phyloP scores from a whole-genome alignment of 495 filamentous ascomycete genomes.

The Daldinia concentrica region DNA sequence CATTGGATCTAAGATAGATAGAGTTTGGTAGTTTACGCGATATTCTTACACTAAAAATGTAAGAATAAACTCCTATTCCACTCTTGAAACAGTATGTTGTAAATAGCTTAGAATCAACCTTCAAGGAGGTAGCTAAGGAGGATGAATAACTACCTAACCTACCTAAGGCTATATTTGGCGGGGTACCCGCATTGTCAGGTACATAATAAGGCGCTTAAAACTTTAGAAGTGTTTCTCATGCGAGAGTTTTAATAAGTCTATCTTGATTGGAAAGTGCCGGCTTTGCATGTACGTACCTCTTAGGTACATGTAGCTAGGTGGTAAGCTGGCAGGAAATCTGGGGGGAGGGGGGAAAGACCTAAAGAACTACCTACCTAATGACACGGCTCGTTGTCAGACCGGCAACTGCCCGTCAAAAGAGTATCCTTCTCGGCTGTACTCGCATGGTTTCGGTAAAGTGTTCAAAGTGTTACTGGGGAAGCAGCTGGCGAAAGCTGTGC shows the following conservation, averaged over 20 bases:
- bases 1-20: not conserved
- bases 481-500: slow-evolving; percentile 36
- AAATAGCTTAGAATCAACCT: not conserved
- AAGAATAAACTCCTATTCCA: not conserved
- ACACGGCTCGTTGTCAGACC: not conserved
- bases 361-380: not conserved
- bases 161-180: not conserved
- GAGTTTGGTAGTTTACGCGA: slow-evolving; percentile 1
- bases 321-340: not conserved
- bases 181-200: not conserved
- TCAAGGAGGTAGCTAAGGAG: not conserved
- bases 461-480: slow-evolving; percentile 1
- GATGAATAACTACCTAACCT: not conserved
- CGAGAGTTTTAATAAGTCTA: not conserved
- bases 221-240: not conserved
- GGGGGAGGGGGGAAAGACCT: not conserved
- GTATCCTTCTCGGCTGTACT: slow-evolving; percentile 39
- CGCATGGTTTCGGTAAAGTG: slow-evolving; percentile 41
- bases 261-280: slow-evolving; percentile 4
- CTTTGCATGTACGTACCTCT: not conserved
- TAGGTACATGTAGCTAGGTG: not conserved
- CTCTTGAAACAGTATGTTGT: not conserved
- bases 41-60: not conserved
- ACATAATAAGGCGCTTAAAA: not conserved
- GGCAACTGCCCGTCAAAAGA: slow-evolving; percentile 8